Percentiles rank a stretch among this genome's conserved stretches.
Conservation (phyloP, 73 alveolate genomes). For the Uronychia setigera region DNA sequence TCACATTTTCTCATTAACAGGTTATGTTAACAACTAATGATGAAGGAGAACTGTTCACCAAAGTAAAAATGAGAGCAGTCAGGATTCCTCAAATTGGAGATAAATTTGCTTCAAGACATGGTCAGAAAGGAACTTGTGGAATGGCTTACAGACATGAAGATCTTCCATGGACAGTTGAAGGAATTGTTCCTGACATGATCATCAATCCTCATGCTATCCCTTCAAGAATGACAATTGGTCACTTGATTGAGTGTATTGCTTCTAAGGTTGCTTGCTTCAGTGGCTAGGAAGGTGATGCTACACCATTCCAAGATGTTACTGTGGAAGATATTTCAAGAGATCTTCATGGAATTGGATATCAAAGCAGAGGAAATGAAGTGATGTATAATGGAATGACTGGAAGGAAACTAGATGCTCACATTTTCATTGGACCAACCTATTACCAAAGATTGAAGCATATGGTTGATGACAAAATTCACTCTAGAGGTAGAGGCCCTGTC, state of each 20-base stretch:
- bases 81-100: constrained; percentile 99
- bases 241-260: constrained; percentile 97
- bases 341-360: constrained; percentile 93
- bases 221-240: constrained; percentile 99
- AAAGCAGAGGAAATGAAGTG: constrained; percentile 96
- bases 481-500: constrained; percentile 97
- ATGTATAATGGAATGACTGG: constrained; percentile 99
- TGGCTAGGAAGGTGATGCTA: constrained; percentile 97
- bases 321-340: constrained; percentile 94
- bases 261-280: constrained; percentile 93
- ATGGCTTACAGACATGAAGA: constrained; percentile 99
- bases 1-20: too few relatives aligned
- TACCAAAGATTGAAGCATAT: constrained; percentile 99
- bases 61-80: constrained; percentile 92
- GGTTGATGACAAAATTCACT: constrained; percentile 99
- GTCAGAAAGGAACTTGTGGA: constrained; percentile 99
- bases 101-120: constrained; percentile 99
- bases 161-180: constrained; percentile 96
- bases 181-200: constrained; percentile 96
- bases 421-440: constrained; percentile 99
- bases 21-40: constrained; percentile 93
- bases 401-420: constrained; percentile 86
- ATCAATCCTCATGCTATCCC: constrained; percentile 99
- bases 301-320: constrained; percentile 98
- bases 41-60: constrained; percentile 87